phyloP scores from a whole-genome alignment of 1,284 basidiomycete species.

The Rhodotorula sp. region DNA sequence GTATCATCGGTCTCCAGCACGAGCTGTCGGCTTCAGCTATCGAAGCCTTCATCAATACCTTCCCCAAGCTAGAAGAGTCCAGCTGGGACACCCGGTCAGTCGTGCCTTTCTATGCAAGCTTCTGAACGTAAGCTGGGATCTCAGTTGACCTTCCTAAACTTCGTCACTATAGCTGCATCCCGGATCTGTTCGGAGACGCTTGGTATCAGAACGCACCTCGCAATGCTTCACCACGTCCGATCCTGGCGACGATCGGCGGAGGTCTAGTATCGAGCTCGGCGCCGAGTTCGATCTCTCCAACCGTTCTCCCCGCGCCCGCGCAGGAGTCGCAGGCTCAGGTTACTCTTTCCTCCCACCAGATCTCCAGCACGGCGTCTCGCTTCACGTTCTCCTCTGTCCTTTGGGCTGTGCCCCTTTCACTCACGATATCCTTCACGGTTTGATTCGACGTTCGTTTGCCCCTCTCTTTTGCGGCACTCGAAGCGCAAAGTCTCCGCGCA shows the following conservation, averaged over 20 bases:
- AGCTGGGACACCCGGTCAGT: slow-evolving; percentile 27
- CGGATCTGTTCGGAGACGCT: background rate
- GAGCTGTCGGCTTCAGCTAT: slow-evolving; percentile 67
- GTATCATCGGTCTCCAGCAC: slow-evolving; percentile 70
- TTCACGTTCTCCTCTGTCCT: too few species aligned
- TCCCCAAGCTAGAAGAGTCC: slow-evolving; percentile 49
- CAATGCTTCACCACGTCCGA: background rate
- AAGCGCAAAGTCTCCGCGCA: too few species aligned
- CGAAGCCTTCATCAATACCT: slow-evolving; percentile 65
- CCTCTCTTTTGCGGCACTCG: too few species aligned
- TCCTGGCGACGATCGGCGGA: background rate
- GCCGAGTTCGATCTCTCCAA: background rate
- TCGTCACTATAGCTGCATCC: background rate
- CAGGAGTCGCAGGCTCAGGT: too few species aligned
- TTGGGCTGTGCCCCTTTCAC: too few species aligned
- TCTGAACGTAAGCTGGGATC: background rate
- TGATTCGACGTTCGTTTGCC: too few species aligned
- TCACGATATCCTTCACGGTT: too few species aligned
- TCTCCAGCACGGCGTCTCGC: too few species aligned
- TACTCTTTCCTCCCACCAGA: too few species aligned
- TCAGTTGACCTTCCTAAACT: too few species aligned
- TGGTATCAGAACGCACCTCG: slow-evolving; percentile 2
- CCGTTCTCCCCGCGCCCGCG: too few species aligned
- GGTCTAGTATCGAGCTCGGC: background rate
- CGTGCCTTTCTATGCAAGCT: background rate